These are phyloP conservation scores for Nosema granulosis DNA, from an alignment of 371 early-diverging fungal genomes.

Conservation along the genomic window DNA sequence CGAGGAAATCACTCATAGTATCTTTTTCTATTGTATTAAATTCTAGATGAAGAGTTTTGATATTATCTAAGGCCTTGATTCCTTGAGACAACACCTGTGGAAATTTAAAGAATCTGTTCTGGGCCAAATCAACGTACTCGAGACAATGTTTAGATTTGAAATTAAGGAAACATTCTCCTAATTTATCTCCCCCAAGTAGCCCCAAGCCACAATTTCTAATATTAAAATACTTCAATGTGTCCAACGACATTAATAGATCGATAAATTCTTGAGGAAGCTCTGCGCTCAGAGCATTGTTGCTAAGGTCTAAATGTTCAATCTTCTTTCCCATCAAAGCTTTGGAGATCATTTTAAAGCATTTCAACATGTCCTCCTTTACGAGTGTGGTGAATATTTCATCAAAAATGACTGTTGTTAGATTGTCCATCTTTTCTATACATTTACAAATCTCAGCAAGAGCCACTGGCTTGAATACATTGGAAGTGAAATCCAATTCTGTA, in stretches of 20 bases:
- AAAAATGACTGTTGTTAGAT: slow-evolving; percentile 50
- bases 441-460: slow-evolving; percentile 55
- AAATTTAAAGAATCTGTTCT: slow-evolving; percentile 64
- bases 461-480: slow-evolving; percentile 63
- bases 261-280: slow-evolving; percentile 63
- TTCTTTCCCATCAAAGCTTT: slow-evolving; percentile 24
- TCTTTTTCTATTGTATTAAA: slow-evolving; percentile 65
- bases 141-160: slow-evolving; percentile 59
- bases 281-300: slow-evolving; percentile 65
- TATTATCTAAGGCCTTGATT: slow-evolving; percentile 53
- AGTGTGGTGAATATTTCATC: slow-evolving; percentile 60
- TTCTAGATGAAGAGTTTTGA: slow-evolving; percentile 61
- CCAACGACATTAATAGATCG: slow-evolving; percentile 52
- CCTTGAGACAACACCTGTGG: slow-evolving; percentile 54
- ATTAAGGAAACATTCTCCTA: slow-evolving; percentile 45
- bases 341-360: slow-evolving; percentile 50
- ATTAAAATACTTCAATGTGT: slow-evolving; percentile 54
- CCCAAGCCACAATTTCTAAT: slow-evolving; percentile 68
- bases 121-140: slow-evolving; percentile 60
- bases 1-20: slow-evolving; percentile 56
- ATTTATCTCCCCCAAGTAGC: slow-evolving; percentile 56
- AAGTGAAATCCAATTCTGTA: slow-evolving; percentile 55
- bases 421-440: slow-evolving; percentile 41
- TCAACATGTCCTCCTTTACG: slow-evolving; percentile 56
- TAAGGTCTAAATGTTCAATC: slow-evolving; percentile 59